Percentiles rank a stretch among this genome's conserved stretches.
Conservation (phyloP, 1,139 yeast species). For the Taphrina wiesneri region DNA sequence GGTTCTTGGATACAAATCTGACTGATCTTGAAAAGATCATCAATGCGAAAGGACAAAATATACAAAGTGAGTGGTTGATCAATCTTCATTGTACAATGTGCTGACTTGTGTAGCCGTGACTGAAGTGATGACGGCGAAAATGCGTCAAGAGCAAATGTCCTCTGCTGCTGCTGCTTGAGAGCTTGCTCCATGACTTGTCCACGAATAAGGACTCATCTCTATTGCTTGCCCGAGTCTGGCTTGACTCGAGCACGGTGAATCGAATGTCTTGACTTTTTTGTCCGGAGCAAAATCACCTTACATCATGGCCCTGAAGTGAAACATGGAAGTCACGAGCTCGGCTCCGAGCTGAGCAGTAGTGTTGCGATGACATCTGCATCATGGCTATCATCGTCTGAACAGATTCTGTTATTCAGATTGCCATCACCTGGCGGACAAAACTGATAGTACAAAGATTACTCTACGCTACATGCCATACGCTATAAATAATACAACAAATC, state of each 20-base stretch:
- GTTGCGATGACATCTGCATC: too few species aligned
- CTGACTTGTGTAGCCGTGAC: conserved; percentile 17
- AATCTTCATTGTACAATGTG: not conserved
- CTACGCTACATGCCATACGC: not conserved
- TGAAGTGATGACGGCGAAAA: conserved; percentile 31
- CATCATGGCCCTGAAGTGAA: too few species aligned
- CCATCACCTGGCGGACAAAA: not conserved
- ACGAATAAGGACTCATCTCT: too few species aligned
- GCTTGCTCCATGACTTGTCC: not conserved
- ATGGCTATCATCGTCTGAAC: too few species aligned
- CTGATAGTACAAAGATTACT: not conserved
- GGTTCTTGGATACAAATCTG: conserved; percentile 70
- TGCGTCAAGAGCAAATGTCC: conserved; percentile 23
- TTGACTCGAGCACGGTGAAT: too few species aligned
- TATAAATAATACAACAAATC: not conserved
- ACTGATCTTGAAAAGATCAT: conserved; percentile 73
- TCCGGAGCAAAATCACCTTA: too few species aligned
- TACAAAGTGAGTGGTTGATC: conserved; percentile 20
- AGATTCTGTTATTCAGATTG: not conserved
- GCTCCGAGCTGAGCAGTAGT: too few species aligned
- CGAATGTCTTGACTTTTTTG: too few species aligned
- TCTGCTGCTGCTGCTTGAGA: conserved; percentile 2
- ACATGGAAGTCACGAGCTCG: too few species aligned
- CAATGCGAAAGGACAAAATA: conserved; percentile 37
- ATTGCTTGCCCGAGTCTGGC: too few species aligned